Conservation (phyloP, 306 rosid genomes). For the Hylodesmum podocarpum region DNA sequence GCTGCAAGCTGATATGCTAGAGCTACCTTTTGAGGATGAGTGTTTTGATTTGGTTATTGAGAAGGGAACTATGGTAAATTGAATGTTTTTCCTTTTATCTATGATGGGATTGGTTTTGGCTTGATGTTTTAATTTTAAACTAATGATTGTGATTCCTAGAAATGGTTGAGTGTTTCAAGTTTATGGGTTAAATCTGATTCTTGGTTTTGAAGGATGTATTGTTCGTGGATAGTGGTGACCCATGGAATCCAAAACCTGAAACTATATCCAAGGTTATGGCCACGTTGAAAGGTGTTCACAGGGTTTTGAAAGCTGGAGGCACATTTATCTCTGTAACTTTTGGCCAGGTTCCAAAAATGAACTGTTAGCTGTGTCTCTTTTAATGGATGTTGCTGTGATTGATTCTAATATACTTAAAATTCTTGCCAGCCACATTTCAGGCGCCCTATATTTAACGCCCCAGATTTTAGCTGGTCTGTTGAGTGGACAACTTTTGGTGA, state of each 20-base stretch:
- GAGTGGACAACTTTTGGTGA: constrained; percentile 89
- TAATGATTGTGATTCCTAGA: constrained; percentile 10
- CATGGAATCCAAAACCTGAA: constrained; percentile 83
- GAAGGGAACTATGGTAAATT: constrained; percentile 94
- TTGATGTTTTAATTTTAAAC: neutral
- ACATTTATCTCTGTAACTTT: constrained; percentile 82
- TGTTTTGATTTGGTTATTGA: constrained; percentile 88
- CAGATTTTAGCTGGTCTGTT: constrained; percentile 85
- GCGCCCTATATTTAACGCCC: constrained; percentile 74
- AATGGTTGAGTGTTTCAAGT: neutral
- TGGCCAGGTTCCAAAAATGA: constrained; percentile 73
- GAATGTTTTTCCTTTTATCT: constrained; percentile 26
- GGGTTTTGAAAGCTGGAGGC: constrained; percentile 76
- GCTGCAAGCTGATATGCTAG: constrained; percentile 94
- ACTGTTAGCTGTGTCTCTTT: constrained; percentile 18
- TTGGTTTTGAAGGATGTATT: constrained; percentile 77
- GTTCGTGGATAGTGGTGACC: constrained; percentile 94
- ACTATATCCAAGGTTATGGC: constrained; percentile 78
- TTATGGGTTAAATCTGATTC: constrained; percentile 23
- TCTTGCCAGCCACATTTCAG: constrained; percentile 85
- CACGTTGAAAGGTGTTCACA: constrained; percentile 75
- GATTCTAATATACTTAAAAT: constrained; percentile 33
- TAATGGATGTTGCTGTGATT: constrained; percentile 7
- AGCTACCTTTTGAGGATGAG: constrained; percentile 78
- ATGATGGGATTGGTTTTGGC: constrained; percentile 23